Conservation (phyloP, 768 basidiomycete species). For the Naganishia vishniacii region DNA sequence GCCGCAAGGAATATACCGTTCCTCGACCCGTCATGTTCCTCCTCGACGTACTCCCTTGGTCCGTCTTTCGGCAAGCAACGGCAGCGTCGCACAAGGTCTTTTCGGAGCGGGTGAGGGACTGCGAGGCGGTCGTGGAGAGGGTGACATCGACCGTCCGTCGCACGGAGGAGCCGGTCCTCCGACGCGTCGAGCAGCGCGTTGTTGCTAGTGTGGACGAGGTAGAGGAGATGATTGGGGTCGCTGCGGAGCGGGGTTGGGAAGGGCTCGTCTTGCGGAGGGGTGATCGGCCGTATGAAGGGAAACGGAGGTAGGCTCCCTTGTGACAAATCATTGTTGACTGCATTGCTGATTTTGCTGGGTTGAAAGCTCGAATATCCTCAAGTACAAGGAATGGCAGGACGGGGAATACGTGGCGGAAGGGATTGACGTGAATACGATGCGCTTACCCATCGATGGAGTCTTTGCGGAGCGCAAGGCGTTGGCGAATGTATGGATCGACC, state of each 20-base stretch:
- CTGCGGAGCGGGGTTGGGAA: conserved; percentile 44
- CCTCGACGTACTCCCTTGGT: conserved; percentile 36
- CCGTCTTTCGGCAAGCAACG: conserved; percentile 8
- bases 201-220: conserved; percentile 31
- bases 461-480: conserved; percentile 39
- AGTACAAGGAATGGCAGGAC: conserved; percentile 48
- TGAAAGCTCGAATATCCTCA: conserved; percentile 39
- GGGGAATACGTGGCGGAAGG: conserved; percentile 40
- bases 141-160: conserved; percentile 21
- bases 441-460: conserved; percentile 39
- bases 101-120: conserved; percentile 33
- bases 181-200: conserved; percentile 37
- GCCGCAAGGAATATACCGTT: conserved; percentile 30
- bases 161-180: conserved; percentile 24
- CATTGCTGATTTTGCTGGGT: not conserved
- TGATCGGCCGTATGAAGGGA: conserved; percentile 41
- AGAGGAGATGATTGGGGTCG: conserved; percentile 38
- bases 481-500: conserved; percentile 39
- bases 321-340: not conserved
- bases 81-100: conserved; percentile 29
- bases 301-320: conserved; percentile 35
- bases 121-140: conserved; percentile 29
- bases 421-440: conserved; percentile 36
- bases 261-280: conserved; percentile 40
- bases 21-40: conserved; percentile 35